Evolutionary conservation across 805 yeast genomes (phyloP), one percentile per base, ranked within the genome.

Genomic region (Wickerhamomyces ciferrii): DNA sequence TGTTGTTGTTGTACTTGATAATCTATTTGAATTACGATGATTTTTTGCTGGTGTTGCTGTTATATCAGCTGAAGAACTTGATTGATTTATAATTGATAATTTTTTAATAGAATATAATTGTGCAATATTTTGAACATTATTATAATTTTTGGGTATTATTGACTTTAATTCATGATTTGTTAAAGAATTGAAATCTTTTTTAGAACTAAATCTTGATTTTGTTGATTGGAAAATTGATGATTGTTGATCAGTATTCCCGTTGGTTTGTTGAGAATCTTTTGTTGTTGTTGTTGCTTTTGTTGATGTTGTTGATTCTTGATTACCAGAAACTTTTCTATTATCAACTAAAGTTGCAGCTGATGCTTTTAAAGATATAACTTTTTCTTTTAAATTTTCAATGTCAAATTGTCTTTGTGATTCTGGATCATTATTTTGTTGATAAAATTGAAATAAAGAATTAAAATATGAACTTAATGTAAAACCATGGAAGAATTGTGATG

Each of bases 341-440:
- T 54, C 61, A 25, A 59, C 61, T n/a, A 59, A 42, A 1, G 63
- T 59, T 10, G 54, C 58, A 5, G 63, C 58, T 8, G 61, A 57
- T 2, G 60, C 55, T 45, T 59, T 59, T 42, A 57, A 21, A 4
- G 61, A 54, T 23, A 57, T 46, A 15, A 44, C 39, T 37, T 46
- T 34, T 3, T 34, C 21, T 18, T 18, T 34, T 11, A 34, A 10
- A 14, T 34, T 34, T 18, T 34, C 37, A 18, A 34, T 34, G 10
- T 34, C 37, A 21, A 2, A 21, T 27, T 37, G 27, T 15, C 27
- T 14, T 35, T 42, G 31, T 11, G 21, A 9, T 35, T 9, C 6
- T 11, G 9, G 8, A 20, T 38, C 15, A 5, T 14, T 19, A 13
- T 38, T n/a, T 38, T 17, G 5, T 8, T n/a, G n/a, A n/a, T n/a